Evolutionary conservation across 768 basidiomycete genomes (phyloP), one percentile per base, ranked within the genome.

Genomic region (Lentinula guzmanii): DNA sequence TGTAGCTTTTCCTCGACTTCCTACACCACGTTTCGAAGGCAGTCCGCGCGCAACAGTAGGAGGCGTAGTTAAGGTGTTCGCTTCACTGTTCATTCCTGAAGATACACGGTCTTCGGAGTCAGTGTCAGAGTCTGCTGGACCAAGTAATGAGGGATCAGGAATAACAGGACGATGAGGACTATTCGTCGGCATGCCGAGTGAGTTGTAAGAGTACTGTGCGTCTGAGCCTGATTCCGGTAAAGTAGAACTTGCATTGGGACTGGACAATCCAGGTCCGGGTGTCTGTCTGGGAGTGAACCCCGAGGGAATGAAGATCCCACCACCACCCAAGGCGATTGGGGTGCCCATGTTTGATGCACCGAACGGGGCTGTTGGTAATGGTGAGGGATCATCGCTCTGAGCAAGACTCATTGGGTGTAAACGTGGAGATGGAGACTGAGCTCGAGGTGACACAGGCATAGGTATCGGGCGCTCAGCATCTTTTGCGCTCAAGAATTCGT

Each of bases 51-150:
- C 42, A 24, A 46, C 33, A 50, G 43, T 34, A 34, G 58, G 58
- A 41, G 58, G 58, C 18, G 58, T 59, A 13, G 58, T 59, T 33
- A 59, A 33, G 7, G 58, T 59, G n/a, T 59, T 50, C 9, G 56
- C 56, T 24, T 59, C 58, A 45, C 58, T 59, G n/a, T 59, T 59
- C 58, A 59, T 45, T 18, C 58, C 58, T 5, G 58, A 59, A 3
- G 58, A 59, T 18, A 59, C 45, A 33, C 45, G 58, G 37, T 48
- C 45, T 31, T 45, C 42, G 11, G 58, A 59, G 33, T 59, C 58
- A 28, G 45, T 48, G 24, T 59, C 58, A 7, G 58, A 59, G 33
- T 59, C 58, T 10, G 58, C 41, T 10, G 58, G 41, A 31, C 58
- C 58, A 21, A 59, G 58, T 28, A 59, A 37, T 7, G 43, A 34